Base-by-base conservation (phyloP, 805 yeast genomes). In the Millerozyma miso region DNA sequence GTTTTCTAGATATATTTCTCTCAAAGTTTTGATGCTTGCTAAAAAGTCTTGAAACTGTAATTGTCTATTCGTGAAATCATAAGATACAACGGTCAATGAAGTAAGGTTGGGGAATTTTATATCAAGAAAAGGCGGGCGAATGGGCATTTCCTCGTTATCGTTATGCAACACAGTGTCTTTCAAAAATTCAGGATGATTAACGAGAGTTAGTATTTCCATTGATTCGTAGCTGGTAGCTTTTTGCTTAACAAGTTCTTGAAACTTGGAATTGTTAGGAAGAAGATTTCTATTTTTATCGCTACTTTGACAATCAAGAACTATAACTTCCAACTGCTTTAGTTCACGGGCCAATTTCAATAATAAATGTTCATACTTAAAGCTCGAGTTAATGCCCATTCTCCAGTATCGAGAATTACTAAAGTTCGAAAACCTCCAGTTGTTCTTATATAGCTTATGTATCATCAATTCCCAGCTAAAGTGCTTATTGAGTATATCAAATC, bases 1-100 rank as follows among this genome's bases (percentile, higher is more conserved):
- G 46, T 68, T 64, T 41, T 70, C 74, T 19, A 69, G 43, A 19
- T 57, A 54, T 2, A 69, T 17, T 4, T 41, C 46, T 34, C 42
- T 51, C n/a, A 66, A 43, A 10, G 47, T 35, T 1, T 47, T 45
- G 6, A 54, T 39, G 2, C 32, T 49, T 1, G 51, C 32, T n/a
- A 67, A 44, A 36, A 66, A 60, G 3, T 47, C 46, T 3, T 70
- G 69, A 17, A 67, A 54, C 3, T 36, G 36, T 8, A 62, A 60
- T 6, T 62, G 55, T 8, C 45, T 43, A 33, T 58, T 55, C 1
- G 40, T 37, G 39, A 69, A 65, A 40, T 65, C 66, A 44, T 53
- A 66, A n/a, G 65, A 60, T 0, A 58, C 63, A 6, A 69, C 41
- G 1, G 60, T 53, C 12, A 68, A 44, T 26, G 50, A 58, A 3